Percentiles rank a stretch among this genome's conserved stretches.
These are phyloP conservation scores for Phytophthora syringae DNA, from an alignment of 352 stramenopile species.

Conservation along the genomic window DNA sequence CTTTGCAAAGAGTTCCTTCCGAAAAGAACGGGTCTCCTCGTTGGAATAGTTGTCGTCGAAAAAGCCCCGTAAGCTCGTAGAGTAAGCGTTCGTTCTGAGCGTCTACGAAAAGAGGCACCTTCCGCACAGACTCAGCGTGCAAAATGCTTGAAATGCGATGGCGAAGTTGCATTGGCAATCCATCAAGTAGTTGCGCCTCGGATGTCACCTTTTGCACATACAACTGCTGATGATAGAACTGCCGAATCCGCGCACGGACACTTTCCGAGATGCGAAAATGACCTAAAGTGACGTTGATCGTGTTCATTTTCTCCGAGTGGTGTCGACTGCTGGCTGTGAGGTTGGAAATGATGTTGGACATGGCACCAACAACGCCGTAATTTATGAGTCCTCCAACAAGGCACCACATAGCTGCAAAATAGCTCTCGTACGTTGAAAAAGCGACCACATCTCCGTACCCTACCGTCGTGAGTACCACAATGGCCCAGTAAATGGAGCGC, in stretches of 20 bases:
- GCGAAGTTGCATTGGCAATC: conserved; percentile 60
- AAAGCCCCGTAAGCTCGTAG: conserved; percentile 73
- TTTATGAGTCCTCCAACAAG: conserved; percentile 80
- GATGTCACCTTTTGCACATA: conserved; percentile 79
- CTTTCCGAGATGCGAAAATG: conserved; percentile 68
- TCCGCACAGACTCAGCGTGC: conserved; percentile 71
- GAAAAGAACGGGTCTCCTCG: conserved; percentile 65
- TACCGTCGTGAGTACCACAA: conserved; percentile 77
- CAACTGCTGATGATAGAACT: conserved; percentile 82
- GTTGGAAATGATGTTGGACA: conserved; percentile 84
- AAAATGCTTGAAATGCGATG: conserved; percentile 76
- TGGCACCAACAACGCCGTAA: conserved; percentile 76
- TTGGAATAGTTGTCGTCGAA: conserved; percentile 70
- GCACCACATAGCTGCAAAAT: conserved; percentile 71
- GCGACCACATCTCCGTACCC: conserved; percentile 81
- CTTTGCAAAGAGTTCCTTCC: conserved; percentile 67
- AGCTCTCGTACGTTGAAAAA: conserved; percentile 73
- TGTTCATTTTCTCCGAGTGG: conserved; percentile 74
- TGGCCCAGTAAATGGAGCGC: conserved; percentile 77
- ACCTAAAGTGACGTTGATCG: conserved; percentile 66
- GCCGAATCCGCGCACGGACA: conserved; percentile 63
- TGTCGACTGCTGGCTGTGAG: conserved; percentile 62
- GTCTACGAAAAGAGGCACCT: conserved; percentile 66
- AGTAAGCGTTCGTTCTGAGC: conserved; percentile 60
- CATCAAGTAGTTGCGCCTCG: conserved; percentile 61